phyloP scores from a whole-genome alignment of 352 stramenopile species.

The Pythium utonaiense region DNA sequence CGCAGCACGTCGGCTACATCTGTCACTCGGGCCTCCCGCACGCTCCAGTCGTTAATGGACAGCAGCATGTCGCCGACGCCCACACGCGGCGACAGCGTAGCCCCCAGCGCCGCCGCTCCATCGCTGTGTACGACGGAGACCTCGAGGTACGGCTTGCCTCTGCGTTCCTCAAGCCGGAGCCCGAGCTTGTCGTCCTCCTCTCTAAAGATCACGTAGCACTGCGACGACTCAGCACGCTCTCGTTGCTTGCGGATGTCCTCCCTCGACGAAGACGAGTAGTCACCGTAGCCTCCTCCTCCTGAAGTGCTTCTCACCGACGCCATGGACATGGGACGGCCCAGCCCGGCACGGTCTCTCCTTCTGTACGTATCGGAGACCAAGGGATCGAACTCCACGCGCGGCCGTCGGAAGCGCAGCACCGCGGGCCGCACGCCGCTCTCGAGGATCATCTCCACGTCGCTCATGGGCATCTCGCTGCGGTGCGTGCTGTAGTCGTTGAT shows the following conservation, averaged over 20 bases:
- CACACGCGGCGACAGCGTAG: slow-evolving; percentile 29
- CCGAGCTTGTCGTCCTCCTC: slow-evolving; percentile 59
- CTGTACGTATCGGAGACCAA: not conserved
- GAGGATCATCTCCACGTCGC: slow-evolving; percentile 47
- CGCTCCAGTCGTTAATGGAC: slow-evolving; percentile 63
- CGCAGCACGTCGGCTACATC: slow-evolving; percentile 51
- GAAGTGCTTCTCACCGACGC: not conserved
- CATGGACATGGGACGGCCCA: not conserved
- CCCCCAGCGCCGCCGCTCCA: slow-evolving; percentile 5
- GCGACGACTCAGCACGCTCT: slow-evolving; percentile 30
- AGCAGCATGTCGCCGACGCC: slow-evolving; percentile 49
- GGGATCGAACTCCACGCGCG: slow-evolving; percentile 8
- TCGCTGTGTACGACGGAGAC: not conserved
- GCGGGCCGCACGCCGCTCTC: slow-evolving; percentile 56
- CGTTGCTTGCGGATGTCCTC: slow-evolving; percentile 4
- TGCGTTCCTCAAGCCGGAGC: slow-evolving; percentile 41
- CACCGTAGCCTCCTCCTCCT: not conserved
- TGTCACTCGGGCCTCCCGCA: slow-evolving; percentile 44
- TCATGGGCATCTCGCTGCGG: slow-evolving; percentile 29
- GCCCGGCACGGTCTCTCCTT: not conserved
- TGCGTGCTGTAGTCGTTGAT: slow-evolving; percentile 54
- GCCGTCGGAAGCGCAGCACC: slow-evolving; percentile 54
- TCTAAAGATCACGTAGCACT: slow-evolving; percentile 64
- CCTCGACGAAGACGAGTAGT: not conserved
- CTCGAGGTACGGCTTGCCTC: slow-evolving; percentile 39